Conservation (phyloP, 495 filamentous ascomycete species). For the Penicillium taxi region DNA sequence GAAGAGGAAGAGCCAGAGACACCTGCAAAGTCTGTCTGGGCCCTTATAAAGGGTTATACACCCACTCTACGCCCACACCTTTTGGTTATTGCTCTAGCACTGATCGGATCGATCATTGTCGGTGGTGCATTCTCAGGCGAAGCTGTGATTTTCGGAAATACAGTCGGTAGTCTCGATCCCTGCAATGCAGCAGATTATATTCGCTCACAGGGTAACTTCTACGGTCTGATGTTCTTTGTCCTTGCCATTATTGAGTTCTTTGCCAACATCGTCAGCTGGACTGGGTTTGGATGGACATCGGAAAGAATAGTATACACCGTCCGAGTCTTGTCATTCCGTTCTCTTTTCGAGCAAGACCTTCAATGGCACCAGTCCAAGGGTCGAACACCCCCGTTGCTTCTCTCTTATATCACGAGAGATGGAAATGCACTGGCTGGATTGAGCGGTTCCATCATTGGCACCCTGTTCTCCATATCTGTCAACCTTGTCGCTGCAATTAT, state of each 20-base stretch:
- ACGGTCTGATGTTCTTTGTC: slow-evolving; percentile 49
- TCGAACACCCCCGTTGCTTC: slow-evolving; percentile 38
- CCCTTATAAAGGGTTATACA: slow-evolving; percentile 22
- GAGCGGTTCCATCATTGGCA: slow-evolving; percentile 37
- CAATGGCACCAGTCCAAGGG: slow-evolving; percentile 47
- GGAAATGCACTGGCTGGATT: slow-evolving; percentile 42
- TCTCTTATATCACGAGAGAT: slow-evolving; percentile 45
- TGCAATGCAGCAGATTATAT: slow-evolving; percentile 34
- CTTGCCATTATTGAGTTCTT: slow-evolving; percentile 46
- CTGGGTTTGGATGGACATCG: slow-evolving; percentile 43
- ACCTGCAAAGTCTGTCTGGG: slow-evolving; percentile 27
- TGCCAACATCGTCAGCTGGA: slow-evolving; percentile 44
- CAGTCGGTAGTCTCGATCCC: slow-evolving; percentile 38
- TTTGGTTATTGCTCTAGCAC: slow-evolving; percentile 27
- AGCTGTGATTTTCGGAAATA: slow-evolving; percentile 48
- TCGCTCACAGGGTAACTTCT: slow-evolving; percentile 37
- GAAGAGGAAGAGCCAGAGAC: slow-evolving; percentile 25
- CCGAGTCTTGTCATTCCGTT: slow-evolving; percentile 43
- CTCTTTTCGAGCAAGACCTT: slow-evolving; percentile 46
- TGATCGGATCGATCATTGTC: slow-evolving; percentile 34
- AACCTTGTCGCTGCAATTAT: slow-evolving; percentile 39
- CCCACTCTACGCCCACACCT: slow-evolving; percentile 32
- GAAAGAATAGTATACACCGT: slow-evolving; percentile 46
- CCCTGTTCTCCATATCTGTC: slow-evolving; percentile 39
- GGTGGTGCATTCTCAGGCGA: slow-evolving; percentile 44